Base-by-base conservation (phyloP, 192 early-diverging fungal species). In the Thoreauomyces humboldtii region DNA sequence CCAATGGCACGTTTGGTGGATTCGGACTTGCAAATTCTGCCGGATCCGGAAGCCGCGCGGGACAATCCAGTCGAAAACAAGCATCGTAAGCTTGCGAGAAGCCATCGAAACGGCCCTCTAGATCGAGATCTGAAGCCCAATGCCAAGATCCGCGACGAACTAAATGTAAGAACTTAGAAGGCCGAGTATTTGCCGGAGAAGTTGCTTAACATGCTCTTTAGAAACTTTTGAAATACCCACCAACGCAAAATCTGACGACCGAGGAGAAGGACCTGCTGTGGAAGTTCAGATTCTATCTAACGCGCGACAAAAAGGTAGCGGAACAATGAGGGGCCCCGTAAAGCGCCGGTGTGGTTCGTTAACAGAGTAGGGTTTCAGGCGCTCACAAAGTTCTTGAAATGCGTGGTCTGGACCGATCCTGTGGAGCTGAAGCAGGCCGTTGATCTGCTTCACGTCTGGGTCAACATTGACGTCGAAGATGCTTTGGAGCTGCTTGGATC, bases 61-160 rank as follows among this genome's bases (percentile, higher is more conserved):
- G 96, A 99, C 68, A 99, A 99, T 65, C 94, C 92, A 0, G 91
- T 94, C 0, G 98, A 99, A 72, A 88, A 82, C 36, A 98, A 97
- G 70, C 95, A 99, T 68, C 78, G 95, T 17, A 84, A 90, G 36
- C 71, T 99, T 36, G 87, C 89, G 12, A 83, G 98, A 61, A 89
- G 88, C 50, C 94, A 98, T 75, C 77, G 93, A 29, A 95, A 89
- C 70, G 91, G 90, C 5, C 88, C 89, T 7, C 69, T 98, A 27
- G 96, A 98, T 70, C 80, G 91, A 41, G 94, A 99, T 52, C 73
- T 99, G 43, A 99, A 99, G 73, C 98, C 98, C 37, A 95, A 97
- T 60, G 89, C 98, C 2, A 91, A 92, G 61, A 90, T 92, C 37
- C 79, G 98, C 15, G 98, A 99, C 68, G 93, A 96, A 54, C 76